Conservation (phyloP, 345 rosid genomes). For the Dipteronia sinensis region DNA sequence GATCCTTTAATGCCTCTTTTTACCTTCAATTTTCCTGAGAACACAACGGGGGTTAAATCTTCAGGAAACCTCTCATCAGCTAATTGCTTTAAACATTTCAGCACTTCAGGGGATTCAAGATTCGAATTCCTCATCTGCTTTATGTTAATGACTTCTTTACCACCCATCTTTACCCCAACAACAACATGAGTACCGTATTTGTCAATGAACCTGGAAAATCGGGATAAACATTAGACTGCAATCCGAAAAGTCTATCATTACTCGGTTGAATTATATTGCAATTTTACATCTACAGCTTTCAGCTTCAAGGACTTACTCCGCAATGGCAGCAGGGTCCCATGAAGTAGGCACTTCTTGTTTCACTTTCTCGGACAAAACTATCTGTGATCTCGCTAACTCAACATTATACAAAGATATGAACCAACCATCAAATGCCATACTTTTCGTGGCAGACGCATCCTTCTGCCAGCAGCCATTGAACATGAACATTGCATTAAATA, state of each 20-base stretch:
- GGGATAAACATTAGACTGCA: constrained; percentile 1
- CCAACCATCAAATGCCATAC: constrained; percentile 91
- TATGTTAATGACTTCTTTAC: constrained; percentile 71
- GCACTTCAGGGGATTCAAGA: constrained; percentile 59
- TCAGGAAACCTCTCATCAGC: constrained; percentile 66
- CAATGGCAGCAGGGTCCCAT: constrained; percentile 90
- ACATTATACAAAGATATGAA: constrained; percentile 80
- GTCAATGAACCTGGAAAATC: constrained; percentile 65
- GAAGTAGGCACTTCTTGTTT: constrained; percentile 78
- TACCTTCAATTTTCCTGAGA: constrained; percentile 51
- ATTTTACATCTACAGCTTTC: neutral
- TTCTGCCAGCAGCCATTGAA: constrained; percentile 76
- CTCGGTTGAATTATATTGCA: constrained; percentile 3
- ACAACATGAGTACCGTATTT: constrained; percentile 85
- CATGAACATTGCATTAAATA: constrained; percentile 74
- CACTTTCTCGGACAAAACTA: constrained; percentile 64
- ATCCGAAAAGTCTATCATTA: neutral
- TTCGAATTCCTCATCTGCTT: constrained; percentile 73
- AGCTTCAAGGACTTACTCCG: constrained; percentile 60
- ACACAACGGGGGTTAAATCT: constrained; percentile 29
- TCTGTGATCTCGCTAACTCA: constrained; percentile 68
- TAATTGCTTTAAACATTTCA: constrained; percentile 59
- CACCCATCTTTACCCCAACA: constrained; percentile 85
- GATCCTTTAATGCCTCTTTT: neutral
- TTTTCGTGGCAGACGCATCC: constrained; percentile 66